Conservation (phyloP, 2,329 filamentous ascomycete genomes). For the Alternaria sp. region DNA sequence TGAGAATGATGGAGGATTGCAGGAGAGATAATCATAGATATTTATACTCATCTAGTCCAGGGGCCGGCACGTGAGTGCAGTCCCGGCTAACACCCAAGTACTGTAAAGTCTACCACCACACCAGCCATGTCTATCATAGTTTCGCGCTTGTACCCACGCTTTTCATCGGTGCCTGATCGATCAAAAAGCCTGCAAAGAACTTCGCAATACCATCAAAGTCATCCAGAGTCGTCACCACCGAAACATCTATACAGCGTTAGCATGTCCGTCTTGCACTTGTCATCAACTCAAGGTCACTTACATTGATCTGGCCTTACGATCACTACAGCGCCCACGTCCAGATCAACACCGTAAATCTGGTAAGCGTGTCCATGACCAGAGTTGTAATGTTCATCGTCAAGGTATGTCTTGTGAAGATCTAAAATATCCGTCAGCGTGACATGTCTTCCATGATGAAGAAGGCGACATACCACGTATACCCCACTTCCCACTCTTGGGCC, state of each 20-base stretch:
- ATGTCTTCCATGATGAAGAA: neutral
- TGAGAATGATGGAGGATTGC: rapidly evolving
- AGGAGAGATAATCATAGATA: neutral
- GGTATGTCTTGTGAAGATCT: constrained; percentile 68
- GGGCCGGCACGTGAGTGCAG: neutral
- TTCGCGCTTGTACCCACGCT: neutral
- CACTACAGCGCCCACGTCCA: constrained; percentile 50
- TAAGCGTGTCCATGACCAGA: constrained; percentile 67
- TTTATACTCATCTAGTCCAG: neutral
- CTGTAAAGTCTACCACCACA: neutral
- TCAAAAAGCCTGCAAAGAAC: constrained; percentile 37
- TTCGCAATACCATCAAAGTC: constrained; percentile 28
- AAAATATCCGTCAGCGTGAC: neutral
- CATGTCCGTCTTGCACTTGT: neutral
- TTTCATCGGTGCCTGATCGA: neutral
- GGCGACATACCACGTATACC: constrained; percentile 59
- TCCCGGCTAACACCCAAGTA: neutral
- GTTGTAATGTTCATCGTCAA: constrained; percentile 67
- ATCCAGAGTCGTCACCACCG: constrained; percentile 35
- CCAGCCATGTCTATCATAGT: neutral
- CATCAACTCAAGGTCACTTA: neutral
- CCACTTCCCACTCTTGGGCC: constrained; percentile 65
- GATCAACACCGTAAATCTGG: constrained; percentile 63
- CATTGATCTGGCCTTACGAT: constrained; percentile 68
- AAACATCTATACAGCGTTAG: constrained; percentile 37